Evolutionary conservation across 768 basidiomycete species (phyloP).

Genomic region (Nidularia pulvinata): DNA sequence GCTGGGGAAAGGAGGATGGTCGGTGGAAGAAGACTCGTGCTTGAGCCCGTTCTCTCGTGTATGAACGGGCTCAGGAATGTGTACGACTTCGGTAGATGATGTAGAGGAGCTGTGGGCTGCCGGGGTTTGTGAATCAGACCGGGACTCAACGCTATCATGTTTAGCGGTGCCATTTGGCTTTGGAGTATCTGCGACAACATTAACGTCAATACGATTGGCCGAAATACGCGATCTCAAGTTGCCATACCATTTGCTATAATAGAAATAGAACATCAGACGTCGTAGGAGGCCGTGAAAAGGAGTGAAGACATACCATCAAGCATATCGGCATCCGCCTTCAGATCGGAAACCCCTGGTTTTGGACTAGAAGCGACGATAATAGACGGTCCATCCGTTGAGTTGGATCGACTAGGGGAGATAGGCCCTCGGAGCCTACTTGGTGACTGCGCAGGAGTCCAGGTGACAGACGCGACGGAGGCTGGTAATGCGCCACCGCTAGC

Average conservation of each 20-base stretch:
- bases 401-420: background rate
- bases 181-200: background rate
- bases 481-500: background rate
- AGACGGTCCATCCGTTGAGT: background rate
- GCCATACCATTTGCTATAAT: background rate
- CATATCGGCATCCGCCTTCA: too few species aligned
- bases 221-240: background rate
- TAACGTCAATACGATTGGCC: background rate
- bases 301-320: background rate
- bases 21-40: background rate
- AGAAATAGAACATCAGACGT: background rate
- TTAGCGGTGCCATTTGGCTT: background rate
- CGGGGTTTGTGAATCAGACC: background rate
- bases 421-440: too few species aligned
- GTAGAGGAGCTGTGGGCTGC: background rate
- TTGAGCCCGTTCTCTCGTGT: constrained; percentile 3
- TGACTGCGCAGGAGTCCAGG: background rate
- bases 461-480: background rate
- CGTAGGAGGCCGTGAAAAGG: too few species aligned
- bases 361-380: background rate
- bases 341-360: background rate
- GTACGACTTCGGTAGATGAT: background rate
- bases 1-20: background rate
- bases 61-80: constrained; percentile 3
- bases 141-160: background rate